Percentiles rank a stretch among this genome's conserved stretches.
These are phyloP conservation scores for Fusarium circinatum DNA, from an alignment of 2,329 filamentous ascomycete species.

Conservation along the genomic window DNA sequence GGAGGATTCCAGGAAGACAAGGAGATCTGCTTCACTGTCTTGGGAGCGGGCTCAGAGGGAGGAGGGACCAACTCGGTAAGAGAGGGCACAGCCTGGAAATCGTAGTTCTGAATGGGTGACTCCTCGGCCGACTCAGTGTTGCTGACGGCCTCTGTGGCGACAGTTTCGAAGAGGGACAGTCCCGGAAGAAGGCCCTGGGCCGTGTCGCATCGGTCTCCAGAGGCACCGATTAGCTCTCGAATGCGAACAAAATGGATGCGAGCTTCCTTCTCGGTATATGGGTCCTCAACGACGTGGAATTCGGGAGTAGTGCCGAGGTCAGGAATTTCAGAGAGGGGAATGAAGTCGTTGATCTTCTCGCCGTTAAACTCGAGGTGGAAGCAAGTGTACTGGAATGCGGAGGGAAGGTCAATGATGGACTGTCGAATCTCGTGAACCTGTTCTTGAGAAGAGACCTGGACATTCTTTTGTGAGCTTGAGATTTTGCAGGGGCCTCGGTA, in stretches of 20 bases:
- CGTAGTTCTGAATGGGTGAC: conserved; percentile 71
- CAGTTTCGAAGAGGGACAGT: conserved; percentile 84
- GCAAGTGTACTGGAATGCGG: conserved; percentile 96
- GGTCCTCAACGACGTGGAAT: conserved; percentile 86
- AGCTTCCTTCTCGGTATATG: conserved; percentile 98
- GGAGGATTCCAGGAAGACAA: conserved; percentile 97
- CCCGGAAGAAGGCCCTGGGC: conserved; percentile 88
- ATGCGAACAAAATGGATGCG: conserved; percentile 93
- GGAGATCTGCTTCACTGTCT: conserved; percentile 89
- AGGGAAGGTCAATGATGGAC: conserved; percentile 91
- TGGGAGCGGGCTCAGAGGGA: conserved; percentile 75
- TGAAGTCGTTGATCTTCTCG: conserved; percentile 92
- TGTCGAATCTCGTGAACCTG: conserved; percentile 98
- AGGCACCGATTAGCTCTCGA: conserved; percentile 91
- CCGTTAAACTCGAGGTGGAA: conserved; percentile 96
- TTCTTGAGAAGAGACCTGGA: conserved; percentile 87
- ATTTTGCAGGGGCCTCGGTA: conserved; percentile 1
- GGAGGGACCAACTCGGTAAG: conserved; percentile 78
- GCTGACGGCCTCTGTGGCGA: conserved; percentile 61
- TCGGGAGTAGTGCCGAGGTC: conserved; percentile 81
- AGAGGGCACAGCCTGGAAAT: conserved; percentile 76
- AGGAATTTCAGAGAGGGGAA: conserved; percentile 88
- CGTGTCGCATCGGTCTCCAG: conserved; percentile 87
- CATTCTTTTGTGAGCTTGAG: conserved; percentile 27
- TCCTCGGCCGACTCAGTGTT: conserved; percentile 47